A percentile compares a stretch with the other conserved stretches of the same genome.
phyloP scores from a whole-genome alignment of 768 basidiomycete species.

The Trametes gibbosa region DNA sequence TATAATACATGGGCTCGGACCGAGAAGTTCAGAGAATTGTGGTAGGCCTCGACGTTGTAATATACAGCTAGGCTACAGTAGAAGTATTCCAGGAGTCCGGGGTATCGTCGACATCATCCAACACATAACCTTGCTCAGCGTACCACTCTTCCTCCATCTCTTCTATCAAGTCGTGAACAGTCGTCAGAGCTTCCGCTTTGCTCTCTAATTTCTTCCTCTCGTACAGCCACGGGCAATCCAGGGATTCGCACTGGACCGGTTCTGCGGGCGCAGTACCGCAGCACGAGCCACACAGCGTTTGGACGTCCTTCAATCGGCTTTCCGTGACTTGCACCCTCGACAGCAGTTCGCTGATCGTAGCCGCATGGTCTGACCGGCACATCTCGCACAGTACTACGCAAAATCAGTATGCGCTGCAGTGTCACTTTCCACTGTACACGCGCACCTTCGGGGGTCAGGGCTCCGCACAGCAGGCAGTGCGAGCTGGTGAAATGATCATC shows the following conservation, averaged over 20 bases:
- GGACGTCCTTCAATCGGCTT: slow-evolving; percentile 50
- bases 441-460: slow-evolving; percentile 51
- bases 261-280: slow-evolving; percentile 53
- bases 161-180: slow-evolving; percentile 32
- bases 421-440: background rate
- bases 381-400: slow-evolving; percentile 50
- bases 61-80: slow-evolving; percentile 2
- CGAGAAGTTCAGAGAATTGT: background rate
- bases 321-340: slow-evolving; percentile 56
- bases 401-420: background rate
- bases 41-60: background rate
- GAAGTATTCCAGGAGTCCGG: slow-evolving; percentile 1
- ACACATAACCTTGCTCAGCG: slow-evolving; percentile 2
- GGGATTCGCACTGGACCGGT: slow-evolving; percentile 70
- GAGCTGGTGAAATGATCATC: slow-evolving; percentile 72
- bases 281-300: slow-evolving; percentile 74
- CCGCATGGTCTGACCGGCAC: slow-evolving; percentile 51
- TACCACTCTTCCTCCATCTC: slow-evolving; percentile 32
- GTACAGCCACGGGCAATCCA: slow-evolving; percentile 86
- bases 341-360: slow-evolving; percentile 55
- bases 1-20: background rate
- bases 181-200: slow-evolving; percentile 32
- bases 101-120: background rate
- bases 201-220: slow-evolving; percentile 59
- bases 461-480: slow-evolving; percentile 69